Conservation (phyloP, 768 basidiomycete species). For the Galerina marginata region DNA sequence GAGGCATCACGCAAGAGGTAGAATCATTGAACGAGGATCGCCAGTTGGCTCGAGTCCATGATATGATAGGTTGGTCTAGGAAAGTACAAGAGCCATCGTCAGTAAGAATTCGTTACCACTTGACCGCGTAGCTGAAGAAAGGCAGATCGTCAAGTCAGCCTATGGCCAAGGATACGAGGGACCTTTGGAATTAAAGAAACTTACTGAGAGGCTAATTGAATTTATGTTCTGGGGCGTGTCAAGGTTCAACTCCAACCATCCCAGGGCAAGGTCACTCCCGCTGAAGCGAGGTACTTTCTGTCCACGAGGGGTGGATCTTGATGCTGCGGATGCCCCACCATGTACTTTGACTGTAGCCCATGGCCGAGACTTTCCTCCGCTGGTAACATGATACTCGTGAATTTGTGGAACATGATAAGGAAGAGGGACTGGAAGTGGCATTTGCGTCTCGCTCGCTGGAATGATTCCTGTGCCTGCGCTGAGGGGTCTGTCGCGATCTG, state of each 20-base stretch:
- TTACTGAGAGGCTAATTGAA: conserved; percentile 32
- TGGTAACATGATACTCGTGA: conserved; percentile 23
- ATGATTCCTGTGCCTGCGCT: background rate
- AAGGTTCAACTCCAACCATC: conserved; percentile 35
- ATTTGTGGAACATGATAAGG: conserved; percentile 13
- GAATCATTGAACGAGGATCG: conserved; percentile 31
- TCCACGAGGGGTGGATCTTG: background rate
- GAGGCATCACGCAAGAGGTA: conserved; percentile 8
- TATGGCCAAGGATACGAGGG: background rate
- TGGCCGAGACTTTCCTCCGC: conserved; percentile 13
- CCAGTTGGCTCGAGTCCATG: conserved; percentile 40
- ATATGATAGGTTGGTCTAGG: conserved; percentile 30
- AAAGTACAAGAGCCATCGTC: conserved; percentile 35
- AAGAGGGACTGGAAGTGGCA: background rate
- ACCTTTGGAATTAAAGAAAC: conserved; percentile 3
- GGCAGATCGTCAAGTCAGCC: too few species aligned
- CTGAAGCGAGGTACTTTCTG: conserved; percentile 27
- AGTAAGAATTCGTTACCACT: conserved; percentile 32
- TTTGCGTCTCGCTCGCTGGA: background rate
- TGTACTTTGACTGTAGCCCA: conserved; percentile 33
- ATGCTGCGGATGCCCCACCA: conserved; percentile 22
- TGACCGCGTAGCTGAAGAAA: conserved; percentile 34
- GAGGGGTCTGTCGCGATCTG: background rate
- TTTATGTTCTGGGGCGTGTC: conserved; percentile 32
- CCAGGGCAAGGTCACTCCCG: conserved; percentile 30